phyloP scores from a whole-genome alignment of 495 filamentous ascomycete species.

The Aspergillus leporis region DNA sequence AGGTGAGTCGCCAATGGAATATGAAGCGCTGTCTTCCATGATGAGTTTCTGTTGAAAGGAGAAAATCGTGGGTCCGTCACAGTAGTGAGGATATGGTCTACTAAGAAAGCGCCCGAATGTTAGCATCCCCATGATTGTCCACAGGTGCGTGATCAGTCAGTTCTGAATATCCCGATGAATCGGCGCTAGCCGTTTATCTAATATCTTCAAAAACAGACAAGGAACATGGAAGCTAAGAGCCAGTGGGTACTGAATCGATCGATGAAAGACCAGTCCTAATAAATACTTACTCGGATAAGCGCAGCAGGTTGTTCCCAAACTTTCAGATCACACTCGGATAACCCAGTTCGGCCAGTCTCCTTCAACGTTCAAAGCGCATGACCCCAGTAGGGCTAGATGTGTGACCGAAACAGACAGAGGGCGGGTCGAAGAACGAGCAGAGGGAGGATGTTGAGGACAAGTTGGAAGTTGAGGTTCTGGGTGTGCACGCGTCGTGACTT shows the following conservation, averaged over 20 bases:
- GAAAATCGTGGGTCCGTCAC: constrained; percentile 45
- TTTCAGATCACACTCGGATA: constrained; percentile 3
- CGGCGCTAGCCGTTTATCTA: background rate
- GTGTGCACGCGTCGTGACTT: constrained; percentile 6
- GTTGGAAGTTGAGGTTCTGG: constrained; percentile 7
- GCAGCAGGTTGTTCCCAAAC: background rate
- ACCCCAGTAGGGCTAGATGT: background rate
- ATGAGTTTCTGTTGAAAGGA: constrained; percentile 47
- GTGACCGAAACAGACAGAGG: background rate
- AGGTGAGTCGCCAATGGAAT: constrained; percentile 28
- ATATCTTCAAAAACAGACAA: background rate
- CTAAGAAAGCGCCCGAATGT: constrained; percentile 46
- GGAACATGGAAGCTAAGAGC: background rate
- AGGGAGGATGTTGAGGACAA: constrained; percentile 3
- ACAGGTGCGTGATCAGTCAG: constrained; percentile 1
- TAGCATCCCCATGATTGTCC: constrained; percentile 43
- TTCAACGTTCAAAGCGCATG: constrained; percentile 22
- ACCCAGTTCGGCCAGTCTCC: constrained; percentile 15
- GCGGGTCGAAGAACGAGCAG: background rate
- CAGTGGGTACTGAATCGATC: background rate
- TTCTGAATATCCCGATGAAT: background rate
- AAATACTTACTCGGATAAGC: background rate
- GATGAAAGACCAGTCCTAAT: background rate
- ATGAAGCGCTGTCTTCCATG: constrained; percentile 36
- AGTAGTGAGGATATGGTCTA: constrained; percentile 38